Percentiles rank a stretch among this genome's conserved stretches.
Evolutionary conservation across 2,329 filamentous ascomycete genomes (phyloP).

Genomic region (Penicillium sp.): DNA sequence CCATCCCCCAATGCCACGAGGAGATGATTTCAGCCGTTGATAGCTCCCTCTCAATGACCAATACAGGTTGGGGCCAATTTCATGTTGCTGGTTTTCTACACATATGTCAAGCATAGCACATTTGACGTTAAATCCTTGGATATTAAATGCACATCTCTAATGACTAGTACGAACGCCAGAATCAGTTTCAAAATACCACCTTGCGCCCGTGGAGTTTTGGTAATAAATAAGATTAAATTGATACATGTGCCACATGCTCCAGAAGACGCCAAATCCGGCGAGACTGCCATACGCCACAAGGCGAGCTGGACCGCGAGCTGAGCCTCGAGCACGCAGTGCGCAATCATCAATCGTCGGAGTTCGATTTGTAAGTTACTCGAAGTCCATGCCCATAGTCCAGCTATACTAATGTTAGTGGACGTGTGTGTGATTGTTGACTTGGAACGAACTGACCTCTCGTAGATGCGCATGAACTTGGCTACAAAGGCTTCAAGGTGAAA

Average conservation of each 20-base stretch:
- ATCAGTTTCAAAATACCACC: conserved; percentile 12
- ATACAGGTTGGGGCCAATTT: background rate
- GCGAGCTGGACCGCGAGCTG: background rate
- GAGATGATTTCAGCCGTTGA: background rate
- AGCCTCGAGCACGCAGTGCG: conserved; percentile 20
- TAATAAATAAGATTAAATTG: background rate
- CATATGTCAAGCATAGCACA: background rate
- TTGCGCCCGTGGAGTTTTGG: conserved; percentile 11
- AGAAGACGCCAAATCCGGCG: background rate
- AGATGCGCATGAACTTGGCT: conserved; percentile 95
- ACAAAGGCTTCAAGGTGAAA: conserved; percentile 99
- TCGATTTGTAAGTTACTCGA: conserved; percentile 38
- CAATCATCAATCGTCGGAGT: conserved; percentile 33
- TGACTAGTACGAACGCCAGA: conserved; percentile 9
- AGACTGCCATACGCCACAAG: background rate
- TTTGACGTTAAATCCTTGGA: background rate
- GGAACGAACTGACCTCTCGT: conserved; percentile 72
- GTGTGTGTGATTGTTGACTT: background rate
- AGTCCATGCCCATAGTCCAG: conserved; percentile 75
- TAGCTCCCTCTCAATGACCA: background rate
- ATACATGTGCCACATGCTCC: background rate
- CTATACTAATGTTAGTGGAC: conserved; percentile 46
- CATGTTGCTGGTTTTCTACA: background rate
- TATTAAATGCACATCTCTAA: conserved; percentile 2
- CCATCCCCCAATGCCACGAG: background rate